phyloP scores from a whole-genome alignment of 2,329 filamentous ascomycete species.

The Calonectria naviculata region DNA sequence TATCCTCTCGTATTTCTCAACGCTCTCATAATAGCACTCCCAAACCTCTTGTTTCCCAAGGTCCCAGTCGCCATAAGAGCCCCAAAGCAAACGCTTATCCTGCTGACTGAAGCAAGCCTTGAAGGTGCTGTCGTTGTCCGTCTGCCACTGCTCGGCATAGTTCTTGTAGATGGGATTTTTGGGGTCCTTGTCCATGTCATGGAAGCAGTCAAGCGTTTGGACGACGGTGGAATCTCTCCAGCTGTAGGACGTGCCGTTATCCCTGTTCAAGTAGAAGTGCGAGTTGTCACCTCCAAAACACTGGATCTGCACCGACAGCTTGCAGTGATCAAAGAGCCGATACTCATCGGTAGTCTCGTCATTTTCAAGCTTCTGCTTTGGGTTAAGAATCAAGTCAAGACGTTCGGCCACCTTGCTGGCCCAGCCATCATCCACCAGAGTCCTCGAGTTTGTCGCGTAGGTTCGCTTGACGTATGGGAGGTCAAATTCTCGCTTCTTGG shows the following conservation, averaged over 20 bases:
- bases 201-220: background rate
- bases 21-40: too few species aligned
- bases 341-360: background rate
- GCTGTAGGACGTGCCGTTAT: background rate
- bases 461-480: background rate
- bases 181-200: background rate
- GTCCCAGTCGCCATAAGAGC: background rate
- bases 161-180: too few species aligned
- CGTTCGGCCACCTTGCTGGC: background rate
- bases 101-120: background rate
- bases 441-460: background rate
- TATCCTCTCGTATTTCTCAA: too few species aligned
- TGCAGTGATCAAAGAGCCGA: background rate
- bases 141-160: background rate
- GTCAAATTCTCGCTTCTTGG: background rate
- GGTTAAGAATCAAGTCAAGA: background rate
- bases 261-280: background rate
- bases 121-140: background rate
- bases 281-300: background rate
- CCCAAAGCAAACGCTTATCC: background rate
- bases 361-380: background rate
- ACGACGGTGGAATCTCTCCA: background rate
- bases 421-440: background rate
- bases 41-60: too few species aligned
- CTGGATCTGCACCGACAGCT: background rate